Evolutionary conservation across 768 basidiomycete genomes (phyloP), one percentile per base, ranked within the genome.

Genomic region (Gloeostereum incarnatum): DNA sequence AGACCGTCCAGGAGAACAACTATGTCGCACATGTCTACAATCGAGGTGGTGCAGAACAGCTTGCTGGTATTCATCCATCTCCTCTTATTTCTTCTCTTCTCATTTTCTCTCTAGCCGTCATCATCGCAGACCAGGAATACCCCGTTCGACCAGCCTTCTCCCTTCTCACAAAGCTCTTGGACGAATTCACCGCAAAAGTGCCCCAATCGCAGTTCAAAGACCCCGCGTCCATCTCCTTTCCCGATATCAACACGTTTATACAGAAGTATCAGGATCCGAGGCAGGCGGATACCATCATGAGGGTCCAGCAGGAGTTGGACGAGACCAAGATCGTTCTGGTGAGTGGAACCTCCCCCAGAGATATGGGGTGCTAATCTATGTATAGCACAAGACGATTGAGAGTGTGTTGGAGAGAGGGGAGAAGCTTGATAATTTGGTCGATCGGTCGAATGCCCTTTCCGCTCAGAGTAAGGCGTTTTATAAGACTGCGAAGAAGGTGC

Each of bases 281-380:
- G 47, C 91, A 97, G 62, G 94, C 94, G 5, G 94, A 99, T 64
- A 83, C 88, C 14, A 97, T 99, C 54, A 94, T 98, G 93, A 76
- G 82, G 47, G 96, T 99, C 9, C 96, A 99, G 59, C 85, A 91
- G 54, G 96, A 99, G 56, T 63, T 99, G 38, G 96, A 99, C 57
- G 96, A 99, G 66, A 98, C 96, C 3, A 99, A 99, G 82, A 94
- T 99, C 48, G 78, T 98, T 32, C 64, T 99, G 59, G 93, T 94
- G 50, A 43, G 86, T 68, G 26, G 14, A 29, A 29, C 26, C 26
- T 29, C 26, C n/a, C n/a, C n/a, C n/a, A n/a, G n/a, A n/a, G n/a
- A n/a, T n/a, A n/a, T n/a, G n/a, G n/a, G n/a, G n/a, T 29, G 14
- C 26, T 29, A 29, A 29, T 14, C 26, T 14, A 8, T 36, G 26